phyloP scores from a whole-genome alignment of 306 rosid genomes.

The Acacia confusa region DNA sequence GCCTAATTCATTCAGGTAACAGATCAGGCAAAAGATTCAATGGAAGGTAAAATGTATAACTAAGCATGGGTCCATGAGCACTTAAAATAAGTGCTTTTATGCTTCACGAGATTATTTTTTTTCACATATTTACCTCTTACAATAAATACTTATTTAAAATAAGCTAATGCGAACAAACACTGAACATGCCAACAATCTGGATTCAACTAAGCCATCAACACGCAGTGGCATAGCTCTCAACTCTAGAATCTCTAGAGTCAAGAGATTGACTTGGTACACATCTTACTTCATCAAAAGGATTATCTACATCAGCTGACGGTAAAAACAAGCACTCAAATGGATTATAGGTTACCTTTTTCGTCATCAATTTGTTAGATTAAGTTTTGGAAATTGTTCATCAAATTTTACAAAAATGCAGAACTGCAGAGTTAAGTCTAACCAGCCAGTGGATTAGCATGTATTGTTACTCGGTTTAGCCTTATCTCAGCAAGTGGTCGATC shows the following conservation, averaged over 20 bases:
- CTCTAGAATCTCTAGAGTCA: neutral
- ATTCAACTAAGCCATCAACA: neutral
- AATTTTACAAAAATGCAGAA: neutral
- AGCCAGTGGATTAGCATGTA: slow-evolving; percentile 74
- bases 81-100: too few relatives aligned
- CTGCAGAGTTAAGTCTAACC: slow-evolving; percentile 34
- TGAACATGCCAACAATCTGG: neutral
- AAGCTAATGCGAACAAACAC: too few relatives aligned
- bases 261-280: neutral
- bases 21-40: neutral
- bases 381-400: neutral
- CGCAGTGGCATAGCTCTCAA: too few relatives aligned
- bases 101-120: too few relatives aligned
- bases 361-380: neutral
- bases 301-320: neutral
- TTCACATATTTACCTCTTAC: too few relatives aligned
- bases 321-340: neutral
- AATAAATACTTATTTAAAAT: too few relatives aligned
- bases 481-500: slow-evolving; percentile 84
- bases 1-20: neutral
- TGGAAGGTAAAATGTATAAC: neutral
- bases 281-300: neutral
- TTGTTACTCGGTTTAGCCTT: slow-evolving; percentile 71
- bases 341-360: too few relatives aligned
- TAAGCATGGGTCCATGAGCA: neutral